Base-by-base conservation (phyloP, 805 yeast species). In the Candida qinlingensis region DNA sequence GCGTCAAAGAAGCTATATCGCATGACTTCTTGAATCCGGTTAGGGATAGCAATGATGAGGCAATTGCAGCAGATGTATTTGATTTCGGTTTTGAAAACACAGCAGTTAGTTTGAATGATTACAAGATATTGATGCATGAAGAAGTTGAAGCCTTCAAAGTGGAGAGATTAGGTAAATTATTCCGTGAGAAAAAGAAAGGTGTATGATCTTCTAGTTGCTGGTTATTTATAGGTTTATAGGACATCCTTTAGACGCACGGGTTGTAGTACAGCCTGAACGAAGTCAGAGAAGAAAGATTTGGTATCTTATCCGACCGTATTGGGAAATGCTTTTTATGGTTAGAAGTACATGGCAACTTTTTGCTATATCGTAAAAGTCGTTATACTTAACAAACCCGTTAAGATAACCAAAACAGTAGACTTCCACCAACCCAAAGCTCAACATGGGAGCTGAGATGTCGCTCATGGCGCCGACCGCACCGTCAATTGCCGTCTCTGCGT, bases 371-470 rank as follows among this genome's bases (percentile, higher is more conserved):
- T 19, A 19, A 19, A 19, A 19, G 19, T 19, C 19, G 3, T 19
- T 19, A 19, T 19, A 19, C 19, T 19, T 19, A 3, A 19, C 19
- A 19, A 19, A 19, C 19, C 19, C 19, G 19, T 19, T 19, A 19
- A 19, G 3, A 19, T 19, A 19, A 19, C 19, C 19, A 19, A 19
- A 19, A 19, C 19, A 19, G 19, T 19, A 19, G 3, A 19, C 19
- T 19, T 19, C 19, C 19, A 19, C 19, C 19, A 19, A 19, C 19
- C 19, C 19, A 19, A 31, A 12, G n/a, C 28, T 7, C 8, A n/a
- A n/a, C 39, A 90, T 91, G 97, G 97, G 97, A 12, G 88, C 87
- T 11, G 87, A 86, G 62, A 70, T 92, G 51, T 91, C 97, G 2
- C 72, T 87, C 34, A 69, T 89, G 63, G 87, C 96, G 8, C 97